These are phyloP conservation scores for Oemleria cerasiformis DNA, from an alignment of 306 rosid genomes.

Conservation along the genomic window DNA sequence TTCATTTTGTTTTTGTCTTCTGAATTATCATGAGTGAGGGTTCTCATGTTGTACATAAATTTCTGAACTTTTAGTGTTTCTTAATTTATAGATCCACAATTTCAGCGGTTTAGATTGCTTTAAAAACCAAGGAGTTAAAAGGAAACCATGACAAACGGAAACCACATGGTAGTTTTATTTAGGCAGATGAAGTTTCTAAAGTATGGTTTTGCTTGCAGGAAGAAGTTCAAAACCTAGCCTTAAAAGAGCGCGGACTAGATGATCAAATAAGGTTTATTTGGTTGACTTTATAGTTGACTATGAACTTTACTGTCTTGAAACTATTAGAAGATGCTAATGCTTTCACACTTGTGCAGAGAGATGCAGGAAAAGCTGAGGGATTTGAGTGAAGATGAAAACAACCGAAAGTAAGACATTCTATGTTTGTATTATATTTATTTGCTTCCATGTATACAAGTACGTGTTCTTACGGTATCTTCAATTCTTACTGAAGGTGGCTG, in stretches of 20 bases:
- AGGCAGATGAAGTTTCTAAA: conserved; percentile 24
- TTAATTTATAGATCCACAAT: background rate
- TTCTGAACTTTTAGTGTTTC: background rate
- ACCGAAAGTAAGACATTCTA: conserved; percentile 52
- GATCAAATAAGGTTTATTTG: conserved; percentile 73
- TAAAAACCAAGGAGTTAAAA: background rate
- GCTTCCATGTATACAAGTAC: background rate
- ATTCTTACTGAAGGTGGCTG: conserved; percentile 56
- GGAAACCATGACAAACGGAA: background rate
- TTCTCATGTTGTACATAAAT: background rate
- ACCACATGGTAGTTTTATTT: conserved; percentile 7
- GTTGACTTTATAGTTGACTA: conserved; percentile 27
- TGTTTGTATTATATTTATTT: background rate
- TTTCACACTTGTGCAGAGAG: conserved; percentile 53
- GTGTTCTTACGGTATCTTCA: conserved; percentile 1
- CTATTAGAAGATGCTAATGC: conserved; percentile 24
- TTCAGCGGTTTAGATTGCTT: background rate
- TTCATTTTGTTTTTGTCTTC: background rate
- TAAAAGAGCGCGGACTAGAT: conserved; percentile 74
- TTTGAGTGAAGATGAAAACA: conserved; percentile 79
- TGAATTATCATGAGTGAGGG: background rate
- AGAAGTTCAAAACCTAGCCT: conserved; percentile 73
- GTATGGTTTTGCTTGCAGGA: conserved; percentile 60
- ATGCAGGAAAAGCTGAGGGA: conserved; percentile 84
- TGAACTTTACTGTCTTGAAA: conserved; percentile 17